Evolutionary conservation across 2,329 filamentous ascomycete genomes (phyloP), one percentile per base, ranked within the genome.

Genomic region (Rhynchosporium secalis): DNA sequence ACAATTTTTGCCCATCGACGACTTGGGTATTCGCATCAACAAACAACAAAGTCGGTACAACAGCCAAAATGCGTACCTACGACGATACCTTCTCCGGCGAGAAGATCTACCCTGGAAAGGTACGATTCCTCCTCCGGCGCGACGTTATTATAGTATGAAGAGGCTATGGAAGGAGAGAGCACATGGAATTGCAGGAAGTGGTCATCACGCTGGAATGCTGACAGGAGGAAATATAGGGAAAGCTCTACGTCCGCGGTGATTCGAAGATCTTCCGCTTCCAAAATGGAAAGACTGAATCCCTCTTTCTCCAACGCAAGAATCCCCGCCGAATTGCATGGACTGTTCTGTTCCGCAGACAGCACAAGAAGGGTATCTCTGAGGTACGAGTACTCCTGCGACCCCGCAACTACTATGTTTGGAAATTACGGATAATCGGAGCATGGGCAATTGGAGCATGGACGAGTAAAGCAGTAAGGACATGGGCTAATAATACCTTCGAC

Each of bases 251-350:
- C 87, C 92, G 95, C 82, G 93, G 94, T 79, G 95, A 99, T 87
- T 96, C 91, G 92, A 99, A 98, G 87, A 88, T 98, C 86, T 99
- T 99, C 91, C 93, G 95, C 79, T 99, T 99, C 91, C 92, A 96
- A 84, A 97, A 96, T 84, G 92, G 95, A 86, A 99, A 99, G 86
- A 94, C 92, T 83, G 95, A 99, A 85, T 96, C 92, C 73, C 91
- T 99, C 74, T 99, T 99, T 89, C 91, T 98, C 75, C 95, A 99
- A 88, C 94, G 95, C 87, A 99, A 99, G 92, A 99, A 99, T 89
- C 95, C 95, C 80, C 94, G 95, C 82, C 92, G 94, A 80, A 98
- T 99, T 81, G 89, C 94, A 74, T 99, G 95, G 95, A 99, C 95
- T 73, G 89, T 93, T 76, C 91, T 99, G 71, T 99, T 91, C 91